A percentile compares a stretch with the other conserved stretches of the same genome.
phyloP scores from a whole-genome alignment of 495 filamentous ascomycete species.

The Penicillium atrosanguineum region DNA sequence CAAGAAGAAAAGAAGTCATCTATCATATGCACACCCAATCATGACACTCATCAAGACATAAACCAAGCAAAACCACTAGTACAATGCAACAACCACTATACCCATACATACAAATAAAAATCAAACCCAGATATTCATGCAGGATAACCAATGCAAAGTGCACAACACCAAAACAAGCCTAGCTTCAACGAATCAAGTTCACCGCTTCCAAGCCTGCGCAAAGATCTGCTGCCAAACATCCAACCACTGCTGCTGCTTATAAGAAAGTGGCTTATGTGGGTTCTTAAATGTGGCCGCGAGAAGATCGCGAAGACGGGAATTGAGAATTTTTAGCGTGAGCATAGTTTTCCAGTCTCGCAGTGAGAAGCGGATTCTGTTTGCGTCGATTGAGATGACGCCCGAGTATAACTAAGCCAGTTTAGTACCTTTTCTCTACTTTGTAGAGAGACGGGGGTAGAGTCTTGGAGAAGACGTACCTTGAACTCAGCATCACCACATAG shows the following conservation, averaged over 20 bases:
- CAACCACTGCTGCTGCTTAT: slow-evolving; percentile 71
- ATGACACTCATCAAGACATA: not conserved
- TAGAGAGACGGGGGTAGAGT: not conserved
- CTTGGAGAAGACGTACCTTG: slow-evolving; percentile 46
- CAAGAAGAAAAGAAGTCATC: not conserved
- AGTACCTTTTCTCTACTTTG: not conserved
- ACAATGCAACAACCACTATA: not conserved
- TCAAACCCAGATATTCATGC: not conserved
- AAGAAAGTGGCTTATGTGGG: slow-evolving; percentile 65
- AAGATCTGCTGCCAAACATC: slow-evolving; percentile 60
- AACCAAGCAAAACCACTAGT: not conserved
- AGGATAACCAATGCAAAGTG: not conserved
- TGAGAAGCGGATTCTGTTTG: slow-evolving; percentile 82
- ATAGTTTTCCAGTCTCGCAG: slow-evolving; percentile 88
- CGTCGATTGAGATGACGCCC: slow-evolving; percentile 80
- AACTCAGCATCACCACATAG: slow-evolving; percentile 85
- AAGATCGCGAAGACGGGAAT: slow-evolving; percentile 64
- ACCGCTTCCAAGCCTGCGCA: slow-evolving; percentile 31
- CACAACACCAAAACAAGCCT: not conserved
- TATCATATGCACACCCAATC: not conserved
- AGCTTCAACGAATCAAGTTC: slow-evolving; percentile 1
- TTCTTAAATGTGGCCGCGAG: slow-evolving; percentile 66
- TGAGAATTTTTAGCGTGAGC: slow-evolving; percentile 77
- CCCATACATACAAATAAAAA: not conserved
- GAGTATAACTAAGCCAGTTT: slow-evolving; percentile 48